These are phyloP conservation scores for Gentiana dahurica DNA, from an alignment of 257 asterid genomes.

Conservation along the genomic window DNA sequence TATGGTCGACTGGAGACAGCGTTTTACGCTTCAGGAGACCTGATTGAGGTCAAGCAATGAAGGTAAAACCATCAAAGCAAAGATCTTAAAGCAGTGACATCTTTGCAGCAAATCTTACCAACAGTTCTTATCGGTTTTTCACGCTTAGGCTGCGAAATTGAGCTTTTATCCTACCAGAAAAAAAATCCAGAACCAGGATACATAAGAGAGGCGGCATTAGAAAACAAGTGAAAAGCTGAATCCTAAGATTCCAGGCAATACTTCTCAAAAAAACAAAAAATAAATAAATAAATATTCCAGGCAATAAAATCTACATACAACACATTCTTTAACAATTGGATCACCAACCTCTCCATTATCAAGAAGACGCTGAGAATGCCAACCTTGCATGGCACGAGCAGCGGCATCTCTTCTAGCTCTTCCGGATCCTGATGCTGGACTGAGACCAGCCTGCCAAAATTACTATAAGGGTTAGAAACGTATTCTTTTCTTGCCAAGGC, in stretches of 20 bases:
- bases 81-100: background rate
- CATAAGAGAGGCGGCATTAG: background rate
- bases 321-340: slow-evolving; percentile 74
- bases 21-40: slow-evolving; percentile 84
- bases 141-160: slow-evolving; percentile 48
- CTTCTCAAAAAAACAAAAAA: background rate
- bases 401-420: slow-evolving; percentile 97
- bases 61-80: slow-evolving; percentile 4
- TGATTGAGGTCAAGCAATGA: slow-evolving; percentile 23
- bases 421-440: slow-evolving; percentile 67
- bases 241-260: no score
- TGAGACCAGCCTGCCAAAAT: slow-evolving; percentile 46
- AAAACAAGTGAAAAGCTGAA: background rate
- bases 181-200: slow-evolving; percentile 6
- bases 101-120: slow-evolving; percentile 30
- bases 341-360: slow-evolving; percentile 90
- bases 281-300: background rate
- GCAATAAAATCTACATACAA: background rate
- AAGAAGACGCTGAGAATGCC: slow-evolving; percentile 88
- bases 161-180: slow-evolving; percentile 52
- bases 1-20: slow-evolving; percentile 61
- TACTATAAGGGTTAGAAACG: slow-evolving; percentile 2
- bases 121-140: slow-evolving; percentile 74
- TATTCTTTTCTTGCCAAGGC: background rate
- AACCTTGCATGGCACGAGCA: slow-evolving; percentile 99